A percentile compares a stretch with the other conserved stretches of the same genome.
These are phyloP conservation scores for Saitozyma sp. DNA, from an alignment of 768 basidiomycete genomes.

Conservation along the genomic window DNA sequence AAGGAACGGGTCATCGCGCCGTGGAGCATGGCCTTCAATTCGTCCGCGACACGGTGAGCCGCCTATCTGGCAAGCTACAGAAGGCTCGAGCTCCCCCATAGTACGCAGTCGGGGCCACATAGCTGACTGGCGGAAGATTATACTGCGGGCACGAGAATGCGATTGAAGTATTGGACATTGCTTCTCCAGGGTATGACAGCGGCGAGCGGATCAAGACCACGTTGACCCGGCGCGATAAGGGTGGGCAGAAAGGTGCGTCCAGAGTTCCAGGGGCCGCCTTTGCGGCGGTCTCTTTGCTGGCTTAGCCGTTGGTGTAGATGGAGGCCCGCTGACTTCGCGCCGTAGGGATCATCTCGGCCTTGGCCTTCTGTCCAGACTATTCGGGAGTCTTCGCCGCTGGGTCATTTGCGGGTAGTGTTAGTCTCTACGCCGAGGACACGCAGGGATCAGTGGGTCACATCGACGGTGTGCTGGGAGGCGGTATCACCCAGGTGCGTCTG, in stretches of 20 bases:
- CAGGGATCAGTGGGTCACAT: constrained; percentile 64
- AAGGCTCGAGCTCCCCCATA: neutral
- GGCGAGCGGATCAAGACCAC: constrained; percentile 70
- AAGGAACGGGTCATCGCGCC: constrained; percentile 88
- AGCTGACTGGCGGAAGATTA: constrained; percentile 56
- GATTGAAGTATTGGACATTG: constrained; percentile 80
- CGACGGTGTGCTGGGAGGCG: constrained; percentile 56
- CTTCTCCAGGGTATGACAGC: constrained; percentile 63
- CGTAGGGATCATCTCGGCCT: constrained; percentile 78
- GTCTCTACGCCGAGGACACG: constrained; percentile 59
- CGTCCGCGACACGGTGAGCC: constrained; percentile 64
- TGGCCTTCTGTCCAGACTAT: constrained; percentile 72
- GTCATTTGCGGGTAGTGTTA: constrained; percentile 58
- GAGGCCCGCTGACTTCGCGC: neutral
- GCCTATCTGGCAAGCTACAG: neutral
- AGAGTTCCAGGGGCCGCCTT: no score
- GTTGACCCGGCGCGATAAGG: constrained; percentile 72
- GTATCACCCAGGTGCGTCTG: constrained; percentile 53
- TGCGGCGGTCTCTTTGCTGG: neutral
- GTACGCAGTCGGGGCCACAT: neutral
- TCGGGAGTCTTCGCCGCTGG: constrained; percentile 76
- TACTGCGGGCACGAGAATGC: constrained; percentile 86
- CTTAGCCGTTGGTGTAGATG: neutral
- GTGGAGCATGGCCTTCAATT: constrained; percentile 76
- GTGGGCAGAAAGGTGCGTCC: constrained; percentile 76